Percentiles rank a stretch among this genome's conserved stretches.
Evolutionary conservation across 202 grass and related monocot genomes (phyloP).

Genomic region (Schoenoplectus tabernaemontani): DNA sequence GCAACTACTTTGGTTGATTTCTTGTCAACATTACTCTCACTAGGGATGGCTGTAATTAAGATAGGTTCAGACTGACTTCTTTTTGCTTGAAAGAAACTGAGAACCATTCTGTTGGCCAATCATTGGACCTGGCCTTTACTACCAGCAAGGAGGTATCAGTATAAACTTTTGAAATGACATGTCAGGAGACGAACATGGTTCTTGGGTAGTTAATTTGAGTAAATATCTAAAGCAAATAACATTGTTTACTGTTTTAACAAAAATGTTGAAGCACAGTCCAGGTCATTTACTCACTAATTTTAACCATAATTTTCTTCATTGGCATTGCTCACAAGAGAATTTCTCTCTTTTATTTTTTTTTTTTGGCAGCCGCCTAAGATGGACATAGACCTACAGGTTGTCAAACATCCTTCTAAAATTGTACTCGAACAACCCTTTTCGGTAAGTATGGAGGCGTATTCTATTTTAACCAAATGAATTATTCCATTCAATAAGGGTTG

Average conservation of each 20-base stretch:
- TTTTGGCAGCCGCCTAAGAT: constrained; percentile 61
- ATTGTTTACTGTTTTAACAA: background rate
- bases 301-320: background rate
- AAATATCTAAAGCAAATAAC: background rate
- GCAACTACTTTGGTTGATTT: background rate
- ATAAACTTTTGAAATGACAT: background rate
- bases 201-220: background rate
- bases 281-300: background rate
- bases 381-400: constrained; percentile 58
- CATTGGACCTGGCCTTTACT: background rate
- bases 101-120: background rate
- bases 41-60: background rate
- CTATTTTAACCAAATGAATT: background rate
- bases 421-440: constrained; percentile 72
- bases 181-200: background rate
- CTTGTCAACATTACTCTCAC: background rate
- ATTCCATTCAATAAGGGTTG: background rate
- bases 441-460: constrained; percentile 30
- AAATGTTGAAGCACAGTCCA: background rate
- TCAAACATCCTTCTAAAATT: constrained; percentile 60
- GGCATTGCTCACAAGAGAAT: background rate
- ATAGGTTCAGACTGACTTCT: background rate
- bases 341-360: constrained; percentile 6
- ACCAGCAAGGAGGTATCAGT: background rate
- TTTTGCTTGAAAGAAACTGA: background rate